Percentiles rank a stretch among this genome's conserved stretches.
phyloP scores from a whole-genome alignment of 2,329 filamentous ascomycete species.

The Xylaria digitata region DNA sequence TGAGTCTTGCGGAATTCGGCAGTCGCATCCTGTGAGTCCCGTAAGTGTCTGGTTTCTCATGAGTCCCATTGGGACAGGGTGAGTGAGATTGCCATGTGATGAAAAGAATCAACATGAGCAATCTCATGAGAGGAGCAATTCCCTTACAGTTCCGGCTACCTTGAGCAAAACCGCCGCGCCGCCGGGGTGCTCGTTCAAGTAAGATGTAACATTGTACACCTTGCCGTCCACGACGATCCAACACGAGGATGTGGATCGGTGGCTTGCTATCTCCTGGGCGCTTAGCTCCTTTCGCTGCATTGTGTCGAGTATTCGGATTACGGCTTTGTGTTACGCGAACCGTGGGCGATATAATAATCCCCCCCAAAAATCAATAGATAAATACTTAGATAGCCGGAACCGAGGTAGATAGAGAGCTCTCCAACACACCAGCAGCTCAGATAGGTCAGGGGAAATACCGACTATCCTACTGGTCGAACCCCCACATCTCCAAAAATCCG shows the following conservation, averaged over 20 bases:
- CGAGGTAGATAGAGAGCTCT: neutral
- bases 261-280: slow-evolving; percentile 52
- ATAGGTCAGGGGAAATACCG: no score
- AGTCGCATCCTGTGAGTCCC: slow-evolving; percentile 47
- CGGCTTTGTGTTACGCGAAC: neutral
- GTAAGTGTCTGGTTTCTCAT: slow-evolving; percentile 10
- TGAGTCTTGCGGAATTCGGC: slow-evolving; percentile 50
- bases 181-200: slow-evolving; percentile 50
- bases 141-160: slow-evolving; percentile 49
- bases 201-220: slow-evolving; percentile 54
- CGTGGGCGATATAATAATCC: neutral
- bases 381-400: no score
- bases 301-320: neutral
- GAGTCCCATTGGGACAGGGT: neutral
- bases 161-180: slow-evolving; percentile 48
- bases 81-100: neutral
- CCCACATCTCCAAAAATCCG: neutral
- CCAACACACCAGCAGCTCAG: no score
- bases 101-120: neutral
- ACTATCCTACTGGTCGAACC: neutral
- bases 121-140: neutral
- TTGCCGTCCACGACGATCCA: slow-evolving; percentile 52
- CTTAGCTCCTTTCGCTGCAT: slow-evolving; percentile 38
- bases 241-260: slow-evolving; percentile 51
- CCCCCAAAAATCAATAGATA: neutral